Base-by-base conservation (phyloP, 2,329 filamentous ascomycete species). In the Escovopsis sp. region DNA sequence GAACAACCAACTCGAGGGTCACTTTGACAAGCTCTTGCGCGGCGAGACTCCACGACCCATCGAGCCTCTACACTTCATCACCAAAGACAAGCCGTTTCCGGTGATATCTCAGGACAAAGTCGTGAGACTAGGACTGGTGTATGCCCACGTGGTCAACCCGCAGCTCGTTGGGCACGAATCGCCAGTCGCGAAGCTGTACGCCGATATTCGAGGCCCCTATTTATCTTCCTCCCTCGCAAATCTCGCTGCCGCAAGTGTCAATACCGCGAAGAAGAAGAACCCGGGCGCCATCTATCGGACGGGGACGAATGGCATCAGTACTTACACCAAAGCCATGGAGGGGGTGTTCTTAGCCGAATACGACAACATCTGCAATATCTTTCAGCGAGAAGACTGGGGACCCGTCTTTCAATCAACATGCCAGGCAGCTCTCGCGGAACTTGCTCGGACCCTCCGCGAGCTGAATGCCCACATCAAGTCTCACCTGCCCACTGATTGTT, bases 31-130 rank as follows among this genome's bases (percentile, higher is more conserved):
- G 45, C 71, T 87, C 42, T 66, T 98, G 33, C 69, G 72, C 37
- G 75, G 73, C 47, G 84, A 94, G 51, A 85, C 88, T 34, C 81
- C 85, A 12, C 75, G 76, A 40, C 76, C 83, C 3, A 74, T 96
- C 40, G 91, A 98, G 57, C 88, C 91, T 7, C 67, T 98, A 37
- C 85, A 94, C 60, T 95, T 82, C 56, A 81, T 95, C 53, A 95
- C 87, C 15, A 96, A 96, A 62, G 77, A 86, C 67, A 74, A 70
- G 58, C 77, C 83, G 1, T 98, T 96, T 53, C 91, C 91, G 8
- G 70, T 80, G 9, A 72, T 96, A 26, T 72, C 82, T 1, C 76
- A 82, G 49, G 85, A 91, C 43, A 84, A 81, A 47, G 73, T 83
- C 26, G 77, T 78, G n/a, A 74, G 80, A 28, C 63, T 96, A 12